phyloP scores from a whole-genome alignment of 805 yeast species.

The Sporopachydermia lactativora region DNA sequence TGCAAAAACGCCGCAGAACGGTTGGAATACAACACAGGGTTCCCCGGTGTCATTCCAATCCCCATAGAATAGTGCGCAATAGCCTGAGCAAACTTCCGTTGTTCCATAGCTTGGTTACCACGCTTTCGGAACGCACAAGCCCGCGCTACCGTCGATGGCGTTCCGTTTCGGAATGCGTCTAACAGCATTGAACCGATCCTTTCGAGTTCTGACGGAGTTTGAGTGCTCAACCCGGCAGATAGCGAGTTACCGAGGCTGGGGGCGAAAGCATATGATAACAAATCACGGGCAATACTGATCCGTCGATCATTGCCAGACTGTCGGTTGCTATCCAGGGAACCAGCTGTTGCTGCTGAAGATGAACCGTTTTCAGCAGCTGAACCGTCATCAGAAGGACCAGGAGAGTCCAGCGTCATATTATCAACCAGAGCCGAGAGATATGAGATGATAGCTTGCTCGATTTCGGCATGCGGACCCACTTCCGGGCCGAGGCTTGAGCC shows the following conservation, averaged over 20 bases:
- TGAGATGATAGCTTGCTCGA: neutral
- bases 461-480: neutral
- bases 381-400: neutral
- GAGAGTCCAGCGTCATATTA: neutral
- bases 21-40: neutral
- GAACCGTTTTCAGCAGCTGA: too few species aligned
- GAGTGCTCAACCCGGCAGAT: neutral
- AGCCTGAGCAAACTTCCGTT: slow-evolving; percentile 1
- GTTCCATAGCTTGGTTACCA: neutral
- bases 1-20: neutral
- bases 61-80: slow-evolving; percentile 5
- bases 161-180: neutral
- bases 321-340: too few species aligned
- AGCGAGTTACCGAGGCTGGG: neutral
- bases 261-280: neutral
- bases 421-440: neutral
- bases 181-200: neutral
- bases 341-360: slow-evolving; percentile 1
- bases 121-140: neutral
- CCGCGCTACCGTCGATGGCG: neutral
- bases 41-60: slow-evolving; percentile 2
- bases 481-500: neutral
- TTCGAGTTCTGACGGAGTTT: neutral
- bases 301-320: neutral
- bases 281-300: neutral